Evolutionary conservation across 495 filamentous ascomycete species (phyloP).

Genomic region (Trichoderma parareesei): DNA sequence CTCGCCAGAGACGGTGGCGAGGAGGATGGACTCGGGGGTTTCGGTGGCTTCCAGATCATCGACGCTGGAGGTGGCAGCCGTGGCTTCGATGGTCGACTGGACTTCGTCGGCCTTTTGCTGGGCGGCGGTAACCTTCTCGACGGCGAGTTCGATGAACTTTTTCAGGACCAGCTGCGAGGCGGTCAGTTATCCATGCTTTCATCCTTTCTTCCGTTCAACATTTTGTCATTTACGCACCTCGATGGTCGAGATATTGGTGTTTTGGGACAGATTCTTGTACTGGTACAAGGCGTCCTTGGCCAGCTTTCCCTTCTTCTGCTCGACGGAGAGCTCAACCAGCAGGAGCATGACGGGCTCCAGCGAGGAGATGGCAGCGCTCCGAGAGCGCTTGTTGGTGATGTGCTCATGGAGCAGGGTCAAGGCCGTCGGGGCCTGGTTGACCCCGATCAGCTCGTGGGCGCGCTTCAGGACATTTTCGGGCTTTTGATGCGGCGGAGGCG

Average conservation of each 20-base stretch:
- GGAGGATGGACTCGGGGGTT: constrained; percentile 94
- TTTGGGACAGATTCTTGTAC: constrained; percentile 99
- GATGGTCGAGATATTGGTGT: constrained; percentile 96
- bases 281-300: constrained; percentile 98
- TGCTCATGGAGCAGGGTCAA: constrained; percentile 95
- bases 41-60: constrained; percentile 96
- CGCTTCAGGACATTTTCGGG: constrained; percentile 99
- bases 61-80: constrained; percentile 53
- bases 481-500: constrained; percentile 91
- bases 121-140: constrained; percentile 90
- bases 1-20: constrained; percentile 96
- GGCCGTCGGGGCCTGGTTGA: constrained; percentile 86
- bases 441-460: constrained; percentile 96
- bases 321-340: constrained; percentile 92
- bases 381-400: constrained; percentile 93
- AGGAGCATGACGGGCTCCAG: constrained; percentile 97
- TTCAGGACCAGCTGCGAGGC: constrained; percentile 69
- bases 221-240: constrained; percentile 49
- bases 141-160: constrained; percentile 94
- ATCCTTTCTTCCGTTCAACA: constrained; percentile 3
- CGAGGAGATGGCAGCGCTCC: constrained; percentile 93
- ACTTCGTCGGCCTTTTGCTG: constrained; percentile 94
- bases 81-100: constrained; percentile 77
- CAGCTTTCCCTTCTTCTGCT: constrained; percentile 92
- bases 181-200: constrained; percentile 19